These are phyloP conservation scores for Debaryomycetaceae sp. DNA, from an alignment of 1,139 yeast genomes.

Conservation along the genomic window DNA sequence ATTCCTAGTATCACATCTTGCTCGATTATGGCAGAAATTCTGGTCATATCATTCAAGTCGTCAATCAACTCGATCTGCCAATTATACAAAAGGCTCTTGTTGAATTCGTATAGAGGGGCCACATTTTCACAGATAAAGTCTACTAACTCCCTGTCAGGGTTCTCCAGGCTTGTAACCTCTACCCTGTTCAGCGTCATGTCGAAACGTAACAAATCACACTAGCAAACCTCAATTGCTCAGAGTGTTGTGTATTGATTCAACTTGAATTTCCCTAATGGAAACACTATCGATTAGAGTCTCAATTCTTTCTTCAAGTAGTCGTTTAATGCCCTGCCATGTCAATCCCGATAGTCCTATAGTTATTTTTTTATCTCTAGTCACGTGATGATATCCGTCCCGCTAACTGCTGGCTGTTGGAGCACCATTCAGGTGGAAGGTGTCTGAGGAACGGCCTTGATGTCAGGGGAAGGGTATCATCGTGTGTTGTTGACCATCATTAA, in stretches of 20 bases:
- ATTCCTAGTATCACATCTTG: constrained; percentile 20
- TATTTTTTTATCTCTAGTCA: too few relatives aligned
- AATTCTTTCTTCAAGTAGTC: too few relatives aligned
- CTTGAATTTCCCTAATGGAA: not conserved
- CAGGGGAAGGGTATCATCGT: too few relatives aligned
- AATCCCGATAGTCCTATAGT: too few relatives aligned
- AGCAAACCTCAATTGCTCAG: not conserved
- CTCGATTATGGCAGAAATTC: constrained; percentile 19
- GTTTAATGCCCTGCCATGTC: too few relatives aligned
- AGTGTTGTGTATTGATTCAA: too few relatives aligned
- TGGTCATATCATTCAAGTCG: constrained; percentile 14
- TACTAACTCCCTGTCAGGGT: constrained; percentile 10
- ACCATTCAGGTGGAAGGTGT: too few relatives aligned
- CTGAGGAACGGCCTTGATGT: too few relatives aligned
- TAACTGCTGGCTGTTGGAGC: too few relatives aligned
- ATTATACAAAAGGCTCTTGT: constrained; percentile 24
- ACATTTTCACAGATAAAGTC: constrained; percentile 21
- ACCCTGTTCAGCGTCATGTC: not conserved
- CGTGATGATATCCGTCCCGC: too few relatives aligned
- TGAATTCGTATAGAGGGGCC: constrained; percentile 23
- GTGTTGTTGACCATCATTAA: too few relatives aligned
- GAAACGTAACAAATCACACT: not conserved
- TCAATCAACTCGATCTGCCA: constrained; percentile 40
- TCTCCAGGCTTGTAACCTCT: constrained; percentile 2
- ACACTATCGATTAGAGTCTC: not conserved